Evolutionary conservation across 1,284 basidiomycete species (phyloP).

Genomic region (Ustilago hordei): DNA sequence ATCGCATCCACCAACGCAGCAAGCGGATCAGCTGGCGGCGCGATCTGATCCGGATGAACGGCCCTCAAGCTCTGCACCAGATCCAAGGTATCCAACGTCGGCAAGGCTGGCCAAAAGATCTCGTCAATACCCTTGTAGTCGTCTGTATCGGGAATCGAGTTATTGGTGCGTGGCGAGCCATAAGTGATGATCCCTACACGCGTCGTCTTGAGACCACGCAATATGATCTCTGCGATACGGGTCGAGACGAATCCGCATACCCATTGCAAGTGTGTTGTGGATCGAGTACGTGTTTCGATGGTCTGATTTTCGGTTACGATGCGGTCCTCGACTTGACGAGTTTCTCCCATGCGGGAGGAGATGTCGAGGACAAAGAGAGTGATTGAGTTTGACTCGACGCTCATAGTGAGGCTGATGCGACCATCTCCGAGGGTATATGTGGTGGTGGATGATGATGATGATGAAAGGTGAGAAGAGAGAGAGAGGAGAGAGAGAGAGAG

Average conservation of each 20-base stretch:
- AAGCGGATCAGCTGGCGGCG: conserved; percentile 72
- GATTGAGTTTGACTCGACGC: conserved; percentile 46
- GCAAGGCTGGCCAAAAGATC: conserved; percentile 82
- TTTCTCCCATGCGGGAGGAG: conserved; percentile 83
- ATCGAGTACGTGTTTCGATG: conserved; percentile 72
- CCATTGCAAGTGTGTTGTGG: conserved; percentile 78
- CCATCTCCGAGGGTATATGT: not conserved
- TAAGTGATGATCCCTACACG: conserved; percentile 86
- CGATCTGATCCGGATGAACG: conserved; percentile 29
- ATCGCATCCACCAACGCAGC: conserved; percentile 87
- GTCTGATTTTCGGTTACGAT: conserved; percentile 30
- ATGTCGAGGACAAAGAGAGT: conserved; percentile 81
- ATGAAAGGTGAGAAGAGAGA: conserved; percentile 2
- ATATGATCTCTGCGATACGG: conserved; percentile 91
- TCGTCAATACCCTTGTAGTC: conserved; percentile 83
- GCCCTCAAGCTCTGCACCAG: conserved; percentile 75
- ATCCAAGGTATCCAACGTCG: conserved; percentile 80
- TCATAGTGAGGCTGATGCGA: conserved; percentile 24
- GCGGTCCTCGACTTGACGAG: conserved; percentile 56
- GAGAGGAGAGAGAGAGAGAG: not conserved
- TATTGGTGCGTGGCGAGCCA: conserved; percentile 74
- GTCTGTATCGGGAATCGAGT: conserved; percentile 76
- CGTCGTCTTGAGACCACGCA: conserved; percentile 88
- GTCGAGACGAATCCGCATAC: conserved; percentile 85
- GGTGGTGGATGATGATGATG: conserved; percentile 1